These are phyloP conservation scores for Penicillium coprophilum DNA, from an alignment of 495 filamentous ascomycete species.

Conservation along the genomic window DNA sequence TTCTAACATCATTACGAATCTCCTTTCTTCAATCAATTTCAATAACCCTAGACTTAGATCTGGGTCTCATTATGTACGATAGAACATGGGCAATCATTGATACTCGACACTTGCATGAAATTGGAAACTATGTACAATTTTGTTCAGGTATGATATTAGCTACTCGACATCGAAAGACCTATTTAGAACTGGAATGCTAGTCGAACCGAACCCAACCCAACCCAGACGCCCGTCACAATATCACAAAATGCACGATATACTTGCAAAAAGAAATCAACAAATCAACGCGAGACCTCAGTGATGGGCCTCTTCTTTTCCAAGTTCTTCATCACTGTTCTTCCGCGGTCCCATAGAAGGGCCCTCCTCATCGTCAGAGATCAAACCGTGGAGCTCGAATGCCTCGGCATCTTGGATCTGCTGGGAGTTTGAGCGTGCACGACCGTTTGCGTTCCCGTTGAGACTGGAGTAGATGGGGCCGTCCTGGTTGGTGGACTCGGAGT, in stretches of 20 bases:
- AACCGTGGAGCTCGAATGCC: slow-evolving; percentile 85
- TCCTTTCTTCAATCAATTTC: neutral
- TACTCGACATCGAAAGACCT: neutral
- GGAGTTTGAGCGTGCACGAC: slow-evolving; percentile 49
- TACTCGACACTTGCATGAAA: neutral
- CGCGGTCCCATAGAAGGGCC: slow-evolving; percentile 30
- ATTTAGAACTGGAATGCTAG: neutral
- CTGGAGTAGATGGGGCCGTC: slow-evolving; percentile 22
- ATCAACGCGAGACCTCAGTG: neutral
- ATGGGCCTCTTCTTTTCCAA: slow-evolving; percentile 28
- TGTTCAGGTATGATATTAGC: neutral
- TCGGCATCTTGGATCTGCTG: slow-evolving; percentile 69
- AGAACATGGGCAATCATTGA: neutral
- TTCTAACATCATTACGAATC: slow-evolving; percentile 9
- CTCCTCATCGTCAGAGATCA: slow-evolving; percentile 78
- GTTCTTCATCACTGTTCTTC: slow-evolving; percentile 41
- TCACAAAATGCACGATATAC: slow-evolving; percentile 6
- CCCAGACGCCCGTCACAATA: slow-evolving; percentile 9
- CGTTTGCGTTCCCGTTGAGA: slow-evolving; percentile 48
- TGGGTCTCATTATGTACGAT: slow-evolving; percentile 3
- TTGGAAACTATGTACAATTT: neutral
- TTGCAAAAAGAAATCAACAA: neutral
- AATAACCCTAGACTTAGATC: neutral
- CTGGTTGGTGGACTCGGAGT: slow-evolving; percentile 36
- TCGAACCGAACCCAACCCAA: neutral